A percentile compares a stretch with the other conserved stretches of the same genome.
Evolutionary conservation across 306 rosid species (phyloP).

Genomic region (Senna siamea): DNA sequence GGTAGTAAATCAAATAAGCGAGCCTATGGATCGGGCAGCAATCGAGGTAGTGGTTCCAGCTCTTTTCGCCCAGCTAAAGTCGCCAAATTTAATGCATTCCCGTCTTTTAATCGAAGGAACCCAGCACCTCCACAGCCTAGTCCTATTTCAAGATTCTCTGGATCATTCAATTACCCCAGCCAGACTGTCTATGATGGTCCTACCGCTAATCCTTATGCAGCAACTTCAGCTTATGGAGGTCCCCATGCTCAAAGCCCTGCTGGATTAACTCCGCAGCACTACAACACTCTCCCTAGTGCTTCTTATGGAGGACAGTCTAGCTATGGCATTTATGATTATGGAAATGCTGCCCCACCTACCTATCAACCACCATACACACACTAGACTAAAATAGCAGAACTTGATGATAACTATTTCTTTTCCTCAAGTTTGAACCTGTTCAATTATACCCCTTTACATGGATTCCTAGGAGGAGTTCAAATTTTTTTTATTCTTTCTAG

Average conservation of each 20-base stretch:
- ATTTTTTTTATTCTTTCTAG: background rate
- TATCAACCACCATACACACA: constrained; percentile 58
- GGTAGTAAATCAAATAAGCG: constrained; percentile 60
- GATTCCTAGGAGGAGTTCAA: background rate
- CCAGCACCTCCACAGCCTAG: constrained; percentile 62
- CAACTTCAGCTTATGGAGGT: constrained; percentile 58
- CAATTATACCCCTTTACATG: background rate
- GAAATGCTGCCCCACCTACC: constrained; percentile 51
- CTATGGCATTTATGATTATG: constrained; percentile 61
- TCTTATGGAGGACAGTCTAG: constrained; percentile 65
- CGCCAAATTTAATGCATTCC: constrained; percentile 51
- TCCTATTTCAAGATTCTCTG: constrained; percentile 64
- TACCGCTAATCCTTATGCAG: constrained; percentile 52
- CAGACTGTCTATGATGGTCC: constrained; percentile 58
- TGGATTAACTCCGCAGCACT: constrained; percentile 65
- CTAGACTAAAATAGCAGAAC: constrained; percentile 41
- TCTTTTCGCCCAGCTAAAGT: constrained; percentile 67
- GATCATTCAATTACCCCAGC: constrained; percentile 54
- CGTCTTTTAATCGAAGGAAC: constrained; percentile 63
- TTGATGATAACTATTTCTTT: constrained; percentile 31
- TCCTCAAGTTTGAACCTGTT: background rate
- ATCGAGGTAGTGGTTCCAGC: constrained; percentile 49
- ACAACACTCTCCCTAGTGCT: constrained; percentile 52
- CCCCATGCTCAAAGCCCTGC: constrained; percentile 64
- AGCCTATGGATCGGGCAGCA: constrained; percentile 39